Evolutionary conservation across 148 eudicot genomes (phyloP).

Genomic region (Cornus florida): DNA sequence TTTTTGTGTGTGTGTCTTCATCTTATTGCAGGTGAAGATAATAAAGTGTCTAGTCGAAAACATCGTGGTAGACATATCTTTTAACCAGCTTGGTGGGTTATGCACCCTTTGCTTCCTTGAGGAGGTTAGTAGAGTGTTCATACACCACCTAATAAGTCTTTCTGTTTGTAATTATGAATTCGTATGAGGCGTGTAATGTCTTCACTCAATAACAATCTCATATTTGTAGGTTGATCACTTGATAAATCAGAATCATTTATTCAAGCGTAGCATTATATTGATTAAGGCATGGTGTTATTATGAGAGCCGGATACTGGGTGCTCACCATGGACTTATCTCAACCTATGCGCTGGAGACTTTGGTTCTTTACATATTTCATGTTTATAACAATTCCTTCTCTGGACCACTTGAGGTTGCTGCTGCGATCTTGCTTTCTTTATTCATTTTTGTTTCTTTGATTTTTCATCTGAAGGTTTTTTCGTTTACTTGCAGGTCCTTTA

Average conservation of each 20-base stretch:
- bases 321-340: constrained; percentile 97
- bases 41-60: constrained; percentile 78
- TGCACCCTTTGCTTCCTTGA: constrained; percentile 87
- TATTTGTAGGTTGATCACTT: constrained; percentile 70
- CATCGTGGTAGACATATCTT: constrained; percentile 81
- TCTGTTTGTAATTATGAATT: not conserved
- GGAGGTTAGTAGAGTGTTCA: constrained; percentile 42
- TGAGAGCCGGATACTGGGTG: constrained; percentile 96
- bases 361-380: constrained; percentile 95
- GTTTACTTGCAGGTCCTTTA: constrained; percentile 68
- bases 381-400: constrained; percentile 80
- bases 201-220: not conserved
- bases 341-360: constrained; percentile 95
- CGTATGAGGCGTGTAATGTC: not conserved
- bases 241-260: constrained; percentile 81
- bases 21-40: constrained; percentile 59
- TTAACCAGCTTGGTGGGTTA: constrained; percentile 77
- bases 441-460: constrained; percentile 6
- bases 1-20: not conserved
- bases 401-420: constrained; percentile 89
- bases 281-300: constrained; percentile 98
- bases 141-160: not conserved
- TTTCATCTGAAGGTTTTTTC: constrained; percentile 8
- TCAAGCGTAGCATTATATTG: constrained; percentile 91
- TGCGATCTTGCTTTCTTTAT: not conserved